These are phyloP conservation scores for Xylariaceae sp. DNA, from an alignment of 2,329 filamentous ascomycete species.

Conservation along the genomic window DNA sequence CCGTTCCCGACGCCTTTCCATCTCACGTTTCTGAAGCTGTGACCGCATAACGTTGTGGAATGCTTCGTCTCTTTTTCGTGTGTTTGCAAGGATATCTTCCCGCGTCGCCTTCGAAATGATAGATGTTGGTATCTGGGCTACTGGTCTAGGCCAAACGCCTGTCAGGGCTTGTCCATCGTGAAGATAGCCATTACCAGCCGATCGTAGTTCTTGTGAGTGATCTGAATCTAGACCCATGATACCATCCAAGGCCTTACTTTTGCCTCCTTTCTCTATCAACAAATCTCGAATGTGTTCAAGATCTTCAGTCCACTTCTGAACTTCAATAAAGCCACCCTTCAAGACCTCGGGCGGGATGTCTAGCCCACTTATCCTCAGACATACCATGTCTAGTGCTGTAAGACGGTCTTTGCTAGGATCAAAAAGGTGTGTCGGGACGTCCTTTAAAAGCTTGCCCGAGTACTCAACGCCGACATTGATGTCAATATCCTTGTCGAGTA, in stretches of 20 bases:
- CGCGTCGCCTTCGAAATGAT: not conserved
- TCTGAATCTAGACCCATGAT: not conserved
- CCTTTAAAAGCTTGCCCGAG: not conserved
- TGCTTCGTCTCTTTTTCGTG: not conserved
- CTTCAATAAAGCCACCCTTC: conserved; percentile 1
- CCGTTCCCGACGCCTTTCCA: not conserved
- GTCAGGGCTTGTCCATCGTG: not conserved
- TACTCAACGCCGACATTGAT: conserved; percentile 1
- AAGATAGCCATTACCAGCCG: not conserved
- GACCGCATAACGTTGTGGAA: conserved; percentile 3
- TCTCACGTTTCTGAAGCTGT: not conserved
- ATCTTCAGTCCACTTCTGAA: conserved; percentile 3
- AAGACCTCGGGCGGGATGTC: not conserved
- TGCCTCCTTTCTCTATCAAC: not conserved
- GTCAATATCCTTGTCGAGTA: conserved; percentile 2
- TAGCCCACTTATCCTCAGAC: not conserved
- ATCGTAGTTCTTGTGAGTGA: not conserved
- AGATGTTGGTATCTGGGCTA: not conserved
- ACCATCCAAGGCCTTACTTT: not conserved
- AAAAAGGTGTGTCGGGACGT: not conserved
- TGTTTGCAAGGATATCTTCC: not conserved
- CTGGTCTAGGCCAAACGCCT: conserved; percentile 1
- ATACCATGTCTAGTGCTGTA: conserved; percentile 1
- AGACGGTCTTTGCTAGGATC: not conserved
- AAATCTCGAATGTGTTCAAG: conserved; percentile 2